These are phyloP conservation scores for Erysimum cheiri DNA, from an alignment of 441 rosid genomes.

Conservation along the genomic window DNA sequence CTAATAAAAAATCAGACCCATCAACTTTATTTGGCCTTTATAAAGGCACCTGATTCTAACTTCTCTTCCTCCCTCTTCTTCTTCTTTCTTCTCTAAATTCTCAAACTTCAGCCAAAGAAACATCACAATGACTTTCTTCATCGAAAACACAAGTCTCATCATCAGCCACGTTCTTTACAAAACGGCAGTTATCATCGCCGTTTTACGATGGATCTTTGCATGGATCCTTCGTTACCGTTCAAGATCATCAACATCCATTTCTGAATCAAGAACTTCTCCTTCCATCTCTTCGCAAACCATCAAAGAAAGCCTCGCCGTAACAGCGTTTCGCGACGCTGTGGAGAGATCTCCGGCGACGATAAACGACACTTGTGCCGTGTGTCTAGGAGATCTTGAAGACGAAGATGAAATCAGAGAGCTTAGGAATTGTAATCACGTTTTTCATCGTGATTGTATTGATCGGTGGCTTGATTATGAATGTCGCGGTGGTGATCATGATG, in stretches of 20 bases:
- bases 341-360: slow-evolving; percentile 47
- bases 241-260: not conserved
- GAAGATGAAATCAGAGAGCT: slow-evolving; percentile 71
- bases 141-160: slow-evolving; percentile 57
- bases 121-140: slow-evolving; percentile 56
- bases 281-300: slow-evolving; percentile 54
- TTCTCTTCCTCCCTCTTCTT: slow-evolving; percentile 31
- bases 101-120: not conserved
- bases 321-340: slow-evolving; percentile 55
- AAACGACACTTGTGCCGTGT: slow-evolving; percentile 76
- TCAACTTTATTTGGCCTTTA: slow-evolving; percentile 40
- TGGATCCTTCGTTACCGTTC: slow-evolving; percentile 54
- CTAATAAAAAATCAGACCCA: slow-evolving; percentile 12
- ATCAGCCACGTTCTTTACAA: slow-evolving; percentile 64
- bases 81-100: not conserved
- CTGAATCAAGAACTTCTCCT: slow-evolving; percentile 14
- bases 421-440: slow-evolving; percentile 85
- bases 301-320: slow-evolving; percentile 53
- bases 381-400: slow-evolving; percentile 52
- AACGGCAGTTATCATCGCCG: slow-evolving; percentile 62
- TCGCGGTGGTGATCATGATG: slow-evolving; percentile 38
- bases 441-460: slow-evolving; percentile 79
- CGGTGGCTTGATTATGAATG: slow-evolving; percentile 70
- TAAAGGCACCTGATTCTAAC: slow-evolving; percentile 27
- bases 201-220: slow-evolving; percentile 65